A percentile compares a stretch with the other conserved stretches of the same genome.
Conservation (phyloP, 306 rosid species). For the Quercus cerris region DNA sequence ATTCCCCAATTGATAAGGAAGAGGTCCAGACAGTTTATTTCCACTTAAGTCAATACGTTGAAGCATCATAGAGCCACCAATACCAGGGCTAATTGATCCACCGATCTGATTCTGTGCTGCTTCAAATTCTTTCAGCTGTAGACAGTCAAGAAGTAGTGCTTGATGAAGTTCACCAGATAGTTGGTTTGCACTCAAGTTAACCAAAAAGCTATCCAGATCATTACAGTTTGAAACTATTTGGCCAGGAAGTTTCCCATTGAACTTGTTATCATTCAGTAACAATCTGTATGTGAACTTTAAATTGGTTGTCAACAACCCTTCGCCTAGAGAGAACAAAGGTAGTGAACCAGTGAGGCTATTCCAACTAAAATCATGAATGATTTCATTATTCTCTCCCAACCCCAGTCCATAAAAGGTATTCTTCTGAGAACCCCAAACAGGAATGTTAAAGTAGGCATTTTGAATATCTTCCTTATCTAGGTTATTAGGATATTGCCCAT, state of each 20-base stretch:
- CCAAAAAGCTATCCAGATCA: conserved; percentile 35
- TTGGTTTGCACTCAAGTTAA: conserved; percentile 56
- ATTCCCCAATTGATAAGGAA: conserved; percentile 38
- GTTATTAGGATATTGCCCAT: conserved; percentile 19
- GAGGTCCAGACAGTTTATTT: conserved; percentile 37
- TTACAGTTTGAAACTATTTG: conserved; percentile 47
- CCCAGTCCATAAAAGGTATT: conserved; percentile 17
- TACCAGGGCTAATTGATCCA: conserved; percentile 35
- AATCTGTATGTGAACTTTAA: conserved; percentile 38
- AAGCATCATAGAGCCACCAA: conserved; percentile 29
- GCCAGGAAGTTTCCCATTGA: conserved; percentile 42
- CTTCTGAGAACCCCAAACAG: conserved; percentile 32
- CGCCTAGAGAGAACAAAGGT: conserved; percentile 39
- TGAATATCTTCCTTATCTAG: conserved; percentile 19
- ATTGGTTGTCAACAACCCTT: conserved; percentile 12
- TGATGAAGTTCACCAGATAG: conserved; percentile 32
- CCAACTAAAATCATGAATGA: conserved; percentile 53
- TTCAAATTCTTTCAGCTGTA: conserved; percentile 38
- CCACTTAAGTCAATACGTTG: conserved; percentile 41
- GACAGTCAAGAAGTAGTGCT: conserved; percentile 25
- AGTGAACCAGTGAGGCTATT: conserved; percentile 37
- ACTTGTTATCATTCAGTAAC: conserved; percentile 48
- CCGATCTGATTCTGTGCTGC: conserved; percentile 40
- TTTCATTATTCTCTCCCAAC: conserved; percentile 23
- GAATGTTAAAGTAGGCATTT: conserved; percentile 26